These are phyloP conservation scores for Cucurbitaria berberidis DNA, from an alignment of 2,329 filamentous ascomycete species.

Conservation along the genomic window DNA sequence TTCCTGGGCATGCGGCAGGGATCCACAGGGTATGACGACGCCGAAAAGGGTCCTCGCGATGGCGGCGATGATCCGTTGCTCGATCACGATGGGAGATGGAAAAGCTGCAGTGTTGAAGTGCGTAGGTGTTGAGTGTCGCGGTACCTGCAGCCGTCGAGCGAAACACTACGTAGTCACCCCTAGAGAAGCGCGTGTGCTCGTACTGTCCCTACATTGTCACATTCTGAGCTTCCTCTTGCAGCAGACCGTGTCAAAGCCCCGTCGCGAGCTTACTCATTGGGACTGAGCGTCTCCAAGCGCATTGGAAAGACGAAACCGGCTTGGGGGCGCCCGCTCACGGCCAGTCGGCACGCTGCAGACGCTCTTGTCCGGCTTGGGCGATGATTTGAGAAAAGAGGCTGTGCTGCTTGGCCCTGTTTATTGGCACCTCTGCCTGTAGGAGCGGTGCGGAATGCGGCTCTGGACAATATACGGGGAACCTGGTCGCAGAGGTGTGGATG, in stretches of 20 bases:
- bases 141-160: not conserved
- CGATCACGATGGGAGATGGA: not conserved
- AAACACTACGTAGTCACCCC: too few relatives aligned
- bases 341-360: conserved; percentile 19
- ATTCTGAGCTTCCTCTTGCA: conserved; percentile 18
- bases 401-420: conserved; percentile 23
- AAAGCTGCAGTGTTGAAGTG: too few relatives aligned
- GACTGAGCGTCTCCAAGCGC: too few relatives aligned
- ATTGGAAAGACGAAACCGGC: conserved; percentile 29
- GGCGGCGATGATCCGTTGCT: not conserved
- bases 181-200: too few relatives aligned
- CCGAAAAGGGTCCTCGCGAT: not conserved
- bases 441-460: conserved; percentile 19
- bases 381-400: conserved; percentile 23
- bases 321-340: conserved; percentile 16
- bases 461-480: conserved; percentile 11
- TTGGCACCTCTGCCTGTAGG: conserved; percentile 7
- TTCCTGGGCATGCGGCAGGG: conserved; percentile 19
- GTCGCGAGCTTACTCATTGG: conserved; percentile 24
- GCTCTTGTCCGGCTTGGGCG: conserved; percentile 21
- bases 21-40: conserved; percentile 17
- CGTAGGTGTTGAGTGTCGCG: too few relatives aligned
- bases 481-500: not conserved
- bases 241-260: conserved; percentile 15
- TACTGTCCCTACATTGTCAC: too few relatives aligned